A percentile compares a stretch with the other conserved stretches of the same genome.
Conservation (phyloP, 306 rosid species). For the Cyclanthera cordifolia region DNA sequence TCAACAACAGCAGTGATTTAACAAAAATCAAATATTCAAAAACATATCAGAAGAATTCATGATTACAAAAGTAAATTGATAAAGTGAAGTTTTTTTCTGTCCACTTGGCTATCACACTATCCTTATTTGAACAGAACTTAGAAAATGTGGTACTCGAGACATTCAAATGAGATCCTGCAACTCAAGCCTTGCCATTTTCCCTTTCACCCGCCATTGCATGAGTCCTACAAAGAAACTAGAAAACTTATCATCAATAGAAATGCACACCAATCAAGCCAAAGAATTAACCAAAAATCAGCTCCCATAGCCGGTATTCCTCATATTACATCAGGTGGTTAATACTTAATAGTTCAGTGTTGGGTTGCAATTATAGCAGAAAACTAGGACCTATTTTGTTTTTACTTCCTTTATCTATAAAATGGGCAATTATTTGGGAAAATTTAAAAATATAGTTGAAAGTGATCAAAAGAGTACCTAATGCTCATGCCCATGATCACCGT, state of each 20-base stretch:
- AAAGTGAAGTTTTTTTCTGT: neutral
- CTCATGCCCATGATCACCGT: conserved; percentile 44
- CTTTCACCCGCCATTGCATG: neutral
- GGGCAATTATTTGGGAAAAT: neutral
- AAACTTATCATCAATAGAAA: neutral
- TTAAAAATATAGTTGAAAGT: neutral
- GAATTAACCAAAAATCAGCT: neutral
- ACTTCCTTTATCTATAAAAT: neutral
- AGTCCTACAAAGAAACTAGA: neutral
- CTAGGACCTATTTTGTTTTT: neutral
- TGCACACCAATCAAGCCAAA: neutral
- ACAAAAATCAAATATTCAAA: neutral
- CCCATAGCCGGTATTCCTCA: no score
- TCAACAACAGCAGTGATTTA: neutral
- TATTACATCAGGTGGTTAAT: neutral
- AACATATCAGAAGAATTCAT: neutral
- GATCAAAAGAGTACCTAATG: conserved; percentile 31
- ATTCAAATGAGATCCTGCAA: neutral
- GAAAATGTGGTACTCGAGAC: conserved; percentile 5
- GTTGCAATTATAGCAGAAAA: neutral
- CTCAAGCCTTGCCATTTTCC: neutral
- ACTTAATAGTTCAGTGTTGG: neutral
- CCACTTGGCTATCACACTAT: conserved; percentile 6
- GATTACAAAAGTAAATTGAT: neutral
- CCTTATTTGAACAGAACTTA: conserved; percentile 20